Base-by-base conservation (phyloP, 441 rosid species). In the Manihot esculenta region DNA sequence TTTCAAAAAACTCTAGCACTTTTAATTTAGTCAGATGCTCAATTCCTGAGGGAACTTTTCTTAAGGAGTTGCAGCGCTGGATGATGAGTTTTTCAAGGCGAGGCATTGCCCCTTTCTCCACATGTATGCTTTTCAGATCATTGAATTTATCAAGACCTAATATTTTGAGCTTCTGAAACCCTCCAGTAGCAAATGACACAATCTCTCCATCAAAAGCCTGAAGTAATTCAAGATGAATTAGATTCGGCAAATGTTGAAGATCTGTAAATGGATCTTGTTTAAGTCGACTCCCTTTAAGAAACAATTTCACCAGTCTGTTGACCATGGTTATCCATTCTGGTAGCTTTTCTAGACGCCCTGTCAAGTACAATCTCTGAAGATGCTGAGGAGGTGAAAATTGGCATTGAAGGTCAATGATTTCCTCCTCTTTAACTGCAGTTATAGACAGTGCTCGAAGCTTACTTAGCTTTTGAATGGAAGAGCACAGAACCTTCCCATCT, bases 41-140 rank as follows among this genome's bases (percentile, higher is more conserved):
- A 2, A 77, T 86, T 26, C 90, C 90, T 23, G 38, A 65, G 5
- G 88, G 86, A 17, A 84, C 80, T 17, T 67, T 80, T 51, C 65
- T 74, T 78, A 86, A 38, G 11, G 8, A 30, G 53, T 68, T 68
- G 41, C 90, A 86, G 20, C 83, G 68, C 30, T 70, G 77, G 51
- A 86, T 64, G 6, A 76, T 72, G 8, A 80, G 76, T 63, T 76
- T 80, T 45, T 84, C 75, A 10, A 86, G 80, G 20, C 38, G 41
- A 20, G 80, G 83, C 79, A 81, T 73, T 67, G 85, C 83, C 71
- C 85, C 86, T 23, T 75, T 14, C 48, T 76, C 69, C 44, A 84
- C 54, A 1, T 7, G 50, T 27, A 86, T 74, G 12, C 20, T 55
- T 44, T 53, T 64, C 17, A 86, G 85, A 35, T 66, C 49, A 13